Base-by-base conservation (phyloP, 306 rosid genomes). In the Quercus dentata region DNA sequence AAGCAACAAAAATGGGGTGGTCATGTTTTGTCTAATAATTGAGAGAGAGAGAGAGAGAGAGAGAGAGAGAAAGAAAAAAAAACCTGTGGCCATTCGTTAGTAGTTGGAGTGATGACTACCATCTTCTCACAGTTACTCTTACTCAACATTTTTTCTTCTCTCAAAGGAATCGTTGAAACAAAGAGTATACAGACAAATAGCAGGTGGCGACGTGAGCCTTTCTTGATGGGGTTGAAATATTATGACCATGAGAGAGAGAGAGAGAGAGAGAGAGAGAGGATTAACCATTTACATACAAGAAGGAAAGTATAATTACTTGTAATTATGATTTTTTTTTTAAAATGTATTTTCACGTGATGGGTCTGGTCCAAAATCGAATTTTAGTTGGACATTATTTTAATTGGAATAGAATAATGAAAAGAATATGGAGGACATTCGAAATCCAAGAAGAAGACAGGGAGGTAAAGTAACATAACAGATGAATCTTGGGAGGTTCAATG, bases 51-150 rank as follows among this genome's bases (percentile, higher is more conserved):
- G 72, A 83, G 67, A 59, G 69, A 85, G 78, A 78, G 81, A 76
- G 73, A 61, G 84, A 74, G 70, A 85, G 74, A 76, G 78, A 71
- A 67, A 56, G 63, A 70, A 73, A 71, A 20, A 49, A 30, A 76
- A 78, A 89, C 90, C 92, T 92, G 93, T 89, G 93, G 89, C 94
- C 93, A 94, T 81, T 92, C 86, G 85, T 88, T 85, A 77, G 82
- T 79, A 55, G 89, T 78, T 74, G 89, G 80, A 83, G 93, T 71
- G 83, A 86, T 78, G 87, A 77, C 38, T 57, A 78, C 79, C 89
- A 88, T 89, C 87, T 88, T 87, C 77, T 90, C 90, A 83, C 81
- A 82, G 86, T 89, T 85, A 56, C 86, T 77, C 80, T 88, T 85
- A 56, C 85, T 77, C 80, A 85, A 88, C 96, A 87, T 88, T 70